Evolutionary conservation across 176 grass and related monocot genomes (phyloP).

Genomic region (Cenchrus fungigraminus): DNA sequence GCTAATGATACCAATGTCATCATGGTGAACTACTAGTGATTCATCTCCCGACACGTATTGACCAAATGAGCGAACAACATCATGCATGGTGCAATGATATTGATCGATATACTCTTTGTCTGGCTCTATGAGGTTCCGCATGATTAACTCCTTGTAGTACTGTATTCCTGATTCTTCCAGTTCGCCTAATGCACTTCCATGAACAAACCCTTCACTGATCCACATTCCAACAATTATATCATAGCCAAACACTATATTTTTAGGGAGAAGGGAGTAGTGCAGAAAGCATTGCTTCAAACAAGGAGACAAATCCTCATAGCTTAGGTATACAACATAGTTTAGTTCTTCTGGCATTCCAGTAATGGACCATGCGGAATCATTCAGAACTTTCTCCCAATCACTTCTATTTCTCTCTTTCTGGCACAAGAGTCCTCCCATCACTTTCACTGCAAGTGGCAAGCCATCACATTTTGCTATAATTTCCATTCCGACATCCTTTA

Average conservation of each 20-base stretch:
- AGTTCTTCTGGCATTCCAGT: conserved; percentile 20
- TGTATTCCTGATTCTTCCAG: too few relatives aligned
- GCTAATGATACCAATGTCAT: too few relatives aligned
- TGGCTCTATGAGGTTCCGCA: too few relatives aligned
- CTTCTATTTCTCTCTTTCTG: background rate
- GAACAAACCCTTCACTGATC: conserved; percentile 3
- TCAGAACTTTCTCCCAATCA: conserved; percentile 29
- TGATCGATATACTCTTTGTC: too few relatives aligned
- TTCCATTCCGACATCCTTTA: conserved; percentile 14
- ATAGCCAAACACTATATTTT: background rate
- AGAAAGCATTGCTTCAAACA: conserved; percentile 46
- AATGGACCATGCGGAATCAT: conserved; percentile 17
- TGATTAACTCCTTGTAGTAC: too few relatives aligned
- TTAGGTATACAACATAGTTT: background rate
- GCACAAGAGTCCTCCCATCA: conserved; percentile 26
- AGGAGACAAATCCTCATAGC: background rate
- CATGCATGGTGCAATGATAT: background rate
- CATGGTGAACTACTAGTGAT: too few relatives aligned
- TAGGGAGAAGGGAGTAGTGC: conserved; percentile 29
- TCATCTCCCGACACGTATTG: too few relatives aligned
- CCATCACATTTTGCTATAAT: conserved; percentile 46
- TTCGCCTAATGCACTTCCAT: background rate
- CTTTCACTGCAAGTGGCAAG: conserved; percentile 44
- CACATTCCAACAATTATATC: background rate
- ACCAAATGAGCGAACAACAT: too few relatives aligned